phyloP scores from a whole-genome alignment of 176 grass and related monocot species.

The Carex kokanica region DNA sequence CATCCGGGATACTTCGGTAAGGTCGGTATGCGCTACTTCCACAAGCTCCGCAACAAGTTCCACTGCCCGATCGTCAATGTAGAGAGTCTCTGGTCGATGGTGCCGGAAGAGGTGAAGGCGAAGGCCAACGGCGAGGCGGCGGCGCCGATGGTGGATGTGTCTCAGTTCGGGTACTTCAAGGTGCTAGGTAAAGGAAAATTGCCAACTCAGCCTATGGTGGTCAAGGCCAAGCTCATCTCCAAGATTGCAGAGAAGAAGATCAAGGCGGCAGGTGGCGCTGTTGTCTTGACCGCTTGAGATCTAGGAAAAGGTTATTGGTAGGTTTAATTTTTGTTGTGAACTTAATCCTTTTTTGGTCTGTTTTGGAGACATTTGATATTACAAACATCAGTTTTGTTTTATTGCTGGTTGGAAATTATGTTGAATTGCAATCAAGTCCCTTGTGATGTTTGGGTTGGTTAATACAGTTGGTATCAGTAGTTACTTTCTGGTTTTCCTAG shows the following conservation, averaged over 20 bases:
- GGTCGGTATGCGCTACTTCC: slow-evolving; percentile 97
- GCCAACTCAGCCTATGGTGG: slow-evolving; percentile 59
- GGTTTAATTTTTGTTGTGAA: slow-evolving; percentile 8
- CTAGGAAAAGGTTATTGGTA: slow-evolving; percentile 9
- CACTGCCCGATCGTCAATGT: slow-evolving; percentile 66
- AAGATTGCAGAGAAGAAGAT: slow-evolving; percentile 99
- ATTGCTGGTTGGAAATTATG: not conserved
- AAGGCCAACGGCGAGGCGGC: slow-evolving; percentile 37
- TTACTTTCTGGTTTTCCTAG: not conserved
- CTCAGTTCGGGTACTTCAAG: slow-evolving; percentile 94
- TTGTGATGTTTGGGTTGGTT: slow-evolving; percentile 9
- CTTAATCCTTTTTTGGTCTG: not conserved
- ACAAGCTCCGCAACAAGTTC: slow-evolving; percentile 83
- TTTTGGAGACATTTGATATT: not conserved
- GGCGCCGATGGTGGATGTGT: slow-evolving; percentile 66
- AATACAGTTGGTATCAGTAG: slow-evolving; percentile 9
- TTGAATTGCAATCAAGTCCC: slow-evolving; percentile 6
- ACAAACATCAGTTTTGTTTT: slow-evolving; percentile 14
- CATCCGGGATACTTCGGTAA: slow-evolving; percentile 89
- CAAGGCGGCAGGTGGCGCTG: slow-evolving; percentile 78
- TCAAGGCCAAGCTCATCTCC: slow-evolving; percentile 89
- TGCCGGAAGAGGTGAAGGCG: slow-evolving; percentile 52
- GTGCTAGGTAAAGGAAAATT: slow-evolving; percentile 74
- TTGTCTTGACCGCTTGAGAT: slow-evolving; percentile 73
- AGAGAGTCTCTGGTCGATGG: slow-evolving; percentile 76